Evolutionary conservation across 1,139 yeast genomes (phyloP), one percentile per base, ranked within the genome.

Genomic region (Kurtzmaniella quercitrusa): DNA sequence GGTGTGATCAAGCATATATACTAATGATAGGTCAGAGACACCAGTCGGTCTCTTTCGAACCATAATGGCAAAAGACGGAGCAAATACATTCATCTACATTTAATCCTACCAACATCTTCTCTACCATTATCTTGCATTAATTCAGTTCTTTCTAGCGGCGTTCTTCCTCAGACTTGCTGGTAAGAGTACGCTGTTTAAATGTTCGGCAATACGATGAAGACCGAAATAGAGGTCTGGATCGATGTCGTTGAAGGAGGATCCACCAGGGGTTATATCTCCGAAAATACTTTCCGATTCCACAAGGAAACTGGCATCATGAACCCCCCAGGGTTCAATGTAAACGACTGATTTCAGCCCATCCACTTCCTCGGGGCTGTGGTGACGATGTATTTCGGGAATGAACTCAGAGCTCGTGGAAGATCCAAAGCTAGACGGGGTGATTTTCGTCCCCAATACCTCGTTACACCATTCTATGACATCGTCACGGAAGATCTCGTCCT

Each of bases 291-390:
- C 51, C 44, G 60, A 56, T 47, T 72, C 77, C 43, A 67, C 58
- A 46, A 65, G 60, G 37, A 71, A 60, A 21, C 53, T 43, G 0
- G 69, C 48, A 52, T 70, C 78, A 51, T 73, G 78, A 18, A 70
- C 56, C 1, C 78, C 78, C 68, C 66, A 64, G 0, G 77, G 78
- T 49, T 72, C 77, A 31, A 71, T 58, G 44, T 52, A 63, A 3
- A 63, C 50, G 27, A 45, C 34, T 39, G 52, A 46, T 46, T 59
- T 45, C 40, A 62, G 52, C 3, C 34, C 19, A 40, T 69, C 39
- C 37, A 41, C 42, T 37, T 46, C 45, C 23, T 51, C 37, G 38
- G 52, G 41, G 40, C 50, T 48, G 40, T 48, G 39, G 43, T 47
- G 57, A 24, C 49, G 34, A 18, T 44, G 44, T 48, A 47, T 54